Percentiles rank a stretch among this genome's conserved stretches.
phyloP scores from a whole-genome alignment of 1,284 basidiomycete species.

The Pisolithus thermaeus region DNA sequence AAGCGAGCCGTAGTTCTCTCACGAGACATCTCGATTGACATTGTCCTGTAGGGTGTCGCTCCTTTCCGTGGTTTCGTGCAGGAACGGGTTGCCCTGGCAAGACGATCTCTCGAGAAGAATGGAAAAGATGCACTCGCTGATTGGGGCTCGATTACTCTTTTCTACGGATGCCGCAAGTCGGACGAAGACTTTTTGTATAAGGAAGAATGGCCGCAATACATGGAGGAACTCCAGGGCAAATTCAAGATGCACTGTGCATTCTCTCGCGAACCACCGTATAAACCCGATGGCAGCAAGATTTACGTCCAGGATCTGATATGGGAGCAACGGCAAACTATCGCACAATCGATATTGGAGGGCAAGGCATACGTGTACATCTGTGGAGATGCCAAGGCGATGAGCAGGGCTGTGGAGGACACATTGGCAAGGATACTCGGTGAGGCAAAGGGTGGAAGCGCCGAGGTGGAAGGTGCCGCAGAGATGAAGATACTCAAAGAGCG shows the following conservation, averaged over 20 bases:
- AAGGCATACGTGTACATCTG: constrained; percentile 96
- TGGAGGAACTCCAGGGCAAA: constrained; percentile 83
- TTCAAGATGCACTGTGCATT: constrained; percentile 87
- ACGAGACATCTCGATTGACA: background rate
- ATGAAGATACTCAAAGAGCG: constrained; percentile 92
- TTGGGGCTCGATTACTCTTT: constrained; percentile 93
- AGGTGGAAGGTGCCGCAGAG: constrained; percentile 86
- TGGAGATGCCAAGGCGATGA: constrained; percentile 96
- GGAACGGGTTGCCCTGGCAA: constrained; percentile 92
- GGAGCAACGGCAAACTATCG: constrained; percentile 77
- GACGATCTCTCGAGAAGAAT: constrained; percentile 90
- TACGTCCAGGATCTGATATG: constrained; percentile 97
- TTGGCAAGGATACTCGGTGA: constrained; percentile 86
- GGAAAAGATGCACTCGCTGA: constrained; percentile 87
- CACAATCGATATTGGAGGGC: constrained; percentile 85
- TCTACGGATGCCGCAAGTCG: constrained; percentile 91
- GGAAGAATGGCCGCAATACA: constrained; percentile 92
- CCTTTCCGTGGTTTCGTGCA: constrained; percentile 99
- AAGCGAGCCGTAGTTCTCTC: constrained; percentile 29
- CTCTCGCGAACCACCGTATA: constrained; percentile 81
- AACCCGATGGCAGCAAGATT: constrained; percentile 90
- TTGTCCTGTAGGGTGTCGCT: constrained; percentile 69
- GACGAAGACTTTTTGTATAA: constrained; percentile 90
- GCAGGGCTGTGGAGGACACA: constrained; percentile 87
- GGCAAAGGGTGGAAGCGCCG: constrained; percentile 82